Evolutionary conservation across 2,329 filamentous ascomycete species (phyloP).

Genomic region (Xylariaceae sp.): DNA sequence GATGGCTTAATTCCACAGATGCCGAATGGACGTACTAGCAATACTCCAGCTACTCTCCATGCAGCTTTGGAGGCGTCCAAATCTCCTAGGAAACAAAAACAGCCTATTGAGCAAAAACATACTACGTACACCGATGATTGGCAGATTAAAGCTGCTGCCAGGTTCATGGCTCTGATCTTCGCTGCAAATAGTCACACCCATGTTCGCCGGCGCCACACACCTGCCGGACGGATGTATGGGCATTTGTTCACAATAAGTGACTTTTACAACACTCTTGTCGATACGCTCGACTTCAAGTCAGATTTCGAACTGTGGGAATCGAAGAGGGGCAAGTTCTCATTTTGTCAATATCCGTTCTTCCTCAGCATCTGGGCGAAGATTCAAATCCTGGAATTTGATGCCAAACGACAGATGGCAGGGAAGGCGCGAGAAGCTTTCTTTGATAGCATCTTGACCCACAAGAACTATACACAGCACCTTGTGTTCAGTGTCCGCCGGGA

Average conservation of each 20-base stretch:
- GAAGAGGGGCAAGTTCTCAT: conserved; percentile 76
- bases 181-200: conserved; percentile 72
- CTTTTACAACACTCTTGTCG: conserved; percentile 87
- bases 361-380: conserved; percentile 93
- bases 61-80: conserved; percentile 70
- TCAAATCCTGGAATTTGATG: conserved; percentile 86
- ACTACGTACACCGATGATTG: conserved; percentile 78
- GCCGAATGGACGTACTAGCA: conserved; percentile 65
- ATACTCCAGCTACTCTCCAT: conserved; percentile 73
- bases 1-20: conserved; percentile 77
- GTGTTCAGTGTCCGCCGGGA: conserved; percentile 80
- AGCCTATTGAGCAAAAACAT: conserved; percentile 61
- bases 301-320: conserved; percentile 92
- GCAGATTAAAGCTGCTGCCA: conserved; percentile 83
- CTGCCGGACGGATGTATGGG: conserved; percentile 55
- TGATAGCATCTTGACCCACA: conserved; percentile 80
- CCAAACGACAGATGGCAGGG: conserved; percentile 85
- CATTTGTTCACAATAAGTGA: conserved; percentile 80
- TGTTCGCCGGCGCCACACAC: conserved; percentile 45
- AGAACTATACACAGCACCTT: conserved; percentile 77
- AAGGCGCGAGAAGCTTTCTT: conserved; percentile 92
- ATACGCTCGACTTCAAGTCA: conserved; percentile 82
- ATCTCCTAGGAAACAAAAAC: conserved; percentile 60
- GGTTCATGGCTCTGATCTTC: conserved; percentile 81
- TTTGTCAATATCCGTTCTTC: conserved; percentile 92